phyloP scores from a whole-genome alignment of 129 eudicot species.

The Cynara cardunculus region DNA sequence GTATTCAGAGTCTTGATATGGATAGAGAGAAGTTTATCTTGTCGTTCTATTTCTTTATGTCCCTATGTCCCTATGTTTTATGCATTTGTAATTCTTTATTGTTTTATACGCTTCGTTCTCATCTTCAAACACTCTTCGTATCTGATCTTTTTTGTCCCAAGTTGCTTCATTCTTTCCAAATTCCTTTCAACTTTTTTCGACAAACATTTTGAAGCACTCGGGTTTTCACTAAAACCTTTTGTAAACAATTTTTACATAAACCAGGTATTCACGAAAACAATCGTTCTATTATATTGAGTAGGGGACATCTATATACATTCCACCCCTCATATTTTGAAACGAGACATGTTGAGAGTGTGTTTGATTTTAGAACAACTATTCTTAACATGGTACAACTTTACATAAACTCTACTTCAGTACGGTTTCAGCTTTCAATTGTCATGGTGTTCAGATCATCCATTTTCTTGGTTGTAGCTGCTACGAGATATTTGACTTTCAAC shows the following conservation, averaged over 20 bases:
- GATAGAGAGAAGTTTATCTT: no score
- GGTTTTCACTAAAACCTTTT: not conserved
- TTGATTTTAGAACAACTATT: not conserved
- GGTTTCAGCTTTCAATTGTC: not conserved
- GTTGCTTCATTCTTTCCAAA: not conserved
- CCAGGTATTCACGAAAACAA: not conserved
- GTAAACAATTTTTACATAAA: not conserved
- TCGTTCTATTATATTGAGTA: not conserved
- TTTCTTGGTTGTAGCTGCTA: not conserved
- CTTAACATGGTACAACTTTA: not conserved
- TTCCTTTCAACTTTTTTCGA: not conserved
- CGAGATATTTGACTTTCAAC: no score
- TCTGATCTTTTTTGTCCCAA: not conserved
- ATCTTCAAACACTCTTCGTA: no score
- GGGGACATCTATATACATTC: not conserved
- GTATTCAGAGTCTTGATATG: not conserved
- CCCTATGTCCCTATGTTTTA: not conserved
- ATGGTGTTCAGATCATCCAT: not conserved
- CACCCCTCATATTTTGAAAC: not conserved
- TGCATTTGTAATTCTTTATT: not conserved
- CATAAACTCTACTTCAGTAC: not conserved
- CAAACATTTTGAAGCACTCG: not conserved
- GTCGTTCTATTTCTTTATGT: not conserved
- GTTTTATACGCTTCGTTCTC: not conserved
- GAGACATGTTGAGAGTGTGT: not conserved